phyloP scores from a whole-genome alignment of 1,284 basidiomycete genomes.

The Blastosporella zonata region DNA sequence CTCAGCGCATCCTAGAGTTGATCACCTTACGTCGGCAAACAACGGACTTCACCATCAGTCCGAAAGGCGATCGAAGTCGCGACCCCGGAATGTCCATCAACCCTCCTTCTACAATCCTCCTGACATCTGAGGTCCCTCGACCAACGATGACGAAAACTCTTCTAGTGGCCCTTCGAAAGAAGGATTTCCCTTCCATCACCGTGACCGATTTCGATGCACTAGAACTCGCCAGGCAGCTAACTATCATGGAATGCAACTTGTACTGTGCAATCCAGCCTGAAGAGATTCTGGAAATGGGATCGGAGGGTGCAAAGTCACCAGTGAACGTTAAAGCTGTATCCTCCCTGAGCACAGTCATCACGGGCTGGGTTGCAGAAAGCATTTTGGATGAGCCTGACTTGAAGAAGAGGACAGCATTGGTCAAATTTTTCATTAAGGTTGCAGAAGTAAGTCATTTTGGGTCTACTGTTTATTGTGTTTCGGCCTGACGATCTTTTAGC shows the following conservation, averaged over 20 bases:
- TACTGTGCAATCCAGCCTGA: slow-evolving; percentile 86
- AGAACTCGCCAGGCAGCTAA: slow-evolving; percentile 92
- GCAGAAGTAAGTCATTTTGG: slow-evolving; percentile 71
- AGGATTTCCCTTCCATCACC: slow-evolving; percentile 57
- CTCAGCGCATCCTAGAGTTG: slow-evolving; percentile 73
- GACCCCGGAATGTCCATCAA: slow-evolving; percentile 71
- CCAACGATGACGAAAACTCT: slow-evolving; percentile 86
- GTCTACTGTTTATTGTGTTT: slow-evolving; percentile 18
- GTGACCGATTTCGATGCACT: slow-evolving; percentile 92
- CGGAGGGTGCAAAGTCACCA: slow-evolving; percentile 64
- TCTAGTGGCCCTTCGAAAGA: slow-evolving; percentile 57
- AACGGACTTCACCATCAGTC: slow-evolving; percentile 43
- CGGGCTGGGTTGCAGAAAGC: slow-evolving; percentile 94
- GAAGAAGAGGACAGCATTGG: slow-evolving; percentile 79
- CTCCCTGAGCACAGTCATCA: slow-evolving; percentile 87
- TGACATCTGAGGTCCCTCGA: slow-evolving; percentile 64
- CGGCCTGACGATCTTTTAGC: slow-evolving; percentile 44
- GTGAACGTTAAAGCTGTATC: slow-evolving; percentile 81
- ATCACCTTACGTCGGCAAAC: slow-evolving; percentile 53
- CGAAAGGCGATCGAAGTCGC: slow-evolving; percentile 57
- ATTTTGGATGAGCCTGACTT: slow-evolving; percentile 88
- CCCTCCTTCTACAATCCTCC: slow-evolving; percentile 45
- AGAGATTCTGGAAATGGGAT: slow-evolving; percentile 82
- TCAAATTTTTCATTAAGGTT: slow-evolving; percentile 97
- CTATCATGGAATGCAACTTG: slow-evolving; percentile 89